phyloP scores from a whole-genome alignment of 2,329 filamentous ascomycete species.

The Leptographium procerum region DNA sequence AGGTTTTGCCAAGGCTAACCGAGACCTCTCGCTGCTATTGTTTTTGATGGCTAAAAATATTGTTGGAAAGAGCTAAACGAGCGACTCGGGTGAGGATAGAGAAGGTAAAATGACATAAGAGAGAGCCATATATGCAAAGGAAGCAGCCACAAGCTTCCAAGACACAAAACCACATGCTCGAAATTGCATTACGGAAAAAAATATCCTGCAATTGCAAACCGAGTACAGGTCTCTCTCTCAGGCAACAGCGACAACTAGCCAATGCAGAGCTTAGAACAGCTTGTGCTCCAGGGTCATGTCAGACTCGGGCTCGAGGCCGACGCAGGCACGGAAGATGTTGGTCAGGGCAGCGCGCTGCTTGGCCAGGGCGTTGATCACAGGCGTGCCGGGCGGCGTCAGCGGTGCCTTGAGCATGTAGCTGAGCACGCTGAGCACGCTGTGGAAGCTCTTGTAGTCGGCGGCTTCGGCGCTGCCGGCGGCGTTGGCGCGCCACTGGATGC shows the following conservation, averaged over 20 bases:
- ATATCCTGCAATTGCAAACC: no score
- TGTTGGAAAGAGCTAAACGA: neutral
- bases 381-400: slow-evolving; percentile 84
- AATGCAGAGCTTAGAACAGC: slow-evolving; percentile 66
- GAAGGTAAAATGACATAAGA: neutral
- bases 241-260: neutral
- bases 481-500: slow-evolving; percentile 77
- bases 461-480: slow-evolving; percentile 35
- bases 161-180: neutral
- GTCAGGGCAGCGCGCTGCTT: slow-evolving; percentile 92
- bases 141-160: neutral
- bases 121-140: neutral
- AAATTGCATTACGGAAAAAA: neutral
- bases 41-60: neutral
- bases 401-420: slow-evolving; percentile 99
- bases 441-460: slow-evolving; percentile 78
- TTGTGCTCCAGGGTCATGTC: slow-evolving; percentile 99
- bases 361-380: slow-evolving; percentile 86
- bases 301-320: slow-evolving; percentile 91
- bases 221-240: neutral
- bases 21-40: no score
- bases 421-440: slow-evolving; percentile 90
- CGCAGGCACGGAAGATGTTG: slow-evolving; percentile 97
- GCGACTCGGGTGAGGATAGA: neutral
- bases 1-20: neutral